phyloP scores from a whole-genome alignment of 495 filamentous ascomycete species.

The Apodospora peruviana region DNA sequence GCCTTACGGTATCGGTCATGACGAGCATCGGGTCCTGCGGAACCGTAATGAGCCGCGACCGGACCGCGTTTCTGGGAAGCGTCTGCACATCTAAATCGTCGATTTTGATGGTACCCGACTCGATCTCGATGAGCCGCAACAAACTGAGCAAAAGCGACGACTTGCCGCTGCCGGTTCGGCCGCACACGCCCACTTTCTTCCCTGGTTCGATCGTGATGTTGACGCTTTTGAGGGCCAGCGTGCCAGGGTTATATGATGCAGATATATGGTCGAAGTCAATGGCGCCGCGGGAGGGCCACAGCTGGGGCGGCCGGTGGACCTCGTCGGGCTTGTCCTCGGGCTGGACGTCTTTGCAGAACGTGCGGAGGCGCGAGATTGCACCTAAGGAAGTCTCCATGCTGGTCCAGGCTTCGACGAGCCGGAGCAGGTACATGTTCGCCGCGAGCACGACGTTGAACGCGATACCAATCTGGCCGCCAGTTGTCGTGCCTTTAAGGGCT shows the following conservation, averaged over 20 bases:
- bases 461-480: constrained; percentile 45
- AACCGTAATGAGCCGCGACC: constrained; percentile 7
- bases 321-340: constrained; percentile 22
- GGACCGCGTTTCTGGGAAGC: constrained; percentile 7
- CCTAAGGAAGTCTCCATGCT: constrained; percentile 43
- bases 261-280: constrained; percentile 3
- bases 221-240: constrained; percentile 21
- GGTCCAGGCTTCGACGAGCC: constrained; percentile 28
- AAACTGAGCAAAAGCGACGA: constrained; percentile 81
- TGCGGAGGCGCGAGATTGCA: constrained; percentile 35
- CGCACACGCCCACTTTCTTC: constrained; percentile 4
- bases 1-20: constrained; percentile 6
- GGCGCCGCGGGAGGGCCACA: constrained; percentile 2
- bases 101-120: constrained; percentile 46
- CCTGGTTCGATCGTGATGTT: constrained; percentile 3
- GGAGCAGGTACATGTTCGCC: constrained; percentile 1
- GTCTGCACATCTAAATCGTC: constrained; percentile 7
- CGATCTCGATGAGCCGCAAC: constrained; percentile 83
- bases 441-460: constrained; percentile 30
- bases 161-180: constrained; percentile 55
- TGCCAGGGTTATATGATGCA: constrained; percentile 12
- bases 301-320: not conserved
- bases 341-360: constrained; percentile 20
- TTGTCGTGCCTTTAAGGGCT: constrained; percentile 35
- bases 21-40: constrained; percentile 55